Evolutionary conservation across 495 filamentous ascomycete species (phyloP), one percentile per base, ranked within the genome.

Genomic region (Talaromyces wortmannii): DNA sequence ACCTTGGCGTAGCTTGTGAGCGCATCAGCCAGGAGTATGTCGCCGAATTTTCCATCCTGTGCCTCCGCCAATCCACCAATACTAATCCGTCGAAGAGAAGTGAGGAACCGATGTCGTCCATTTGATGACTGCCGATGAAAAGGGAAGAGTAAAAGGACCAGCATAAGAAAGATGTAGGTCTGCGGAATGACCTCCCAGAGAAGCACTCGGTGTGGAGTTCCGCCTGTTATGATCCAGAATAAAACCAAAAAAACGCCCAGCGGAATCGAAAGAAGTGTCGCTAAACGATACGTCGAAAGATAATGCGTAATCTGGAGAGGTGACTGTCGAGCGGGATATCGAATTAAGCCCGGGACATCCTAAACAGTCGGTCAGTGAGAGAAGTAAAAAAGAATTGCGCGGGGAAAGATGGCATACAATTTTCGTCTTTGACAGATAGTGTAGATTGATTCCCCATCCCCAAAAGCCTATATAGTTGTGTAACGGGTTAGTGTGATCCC

Each of bases 1-100:
- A 96, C 84, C 61, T 91, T 95, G 45, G 94, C 86, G 67, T 97
- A 98, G 59, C 88, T 92, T 7, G 94, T 98, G 56, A 98, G 71
- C 33, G 87, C 92, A 78, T 98, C 94, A 7, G 94, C 91, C n/a
- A 97, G 78, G 43, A 98, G 73, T 53, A 97, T 86, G 64, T 98
- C 94, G 44, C 89, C 91, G 62, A 98, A 98, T 63, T 92, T 95
- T 40, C 89, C 89, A 72, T 91, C 84, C 50, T 87, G 81, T 6
- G 85, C 67, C 66, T 89, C 83, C 7, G 91, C 89, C n/a, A 96
- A 68, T 1, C 90, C 89, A 31, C 90, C 90, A 45, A 94, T 74
- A 58, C 77, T 79, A 45, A 96, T 81, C 31, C 90, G 86, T 53
- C 81, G 82, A 13, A 95, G 72, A 0, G 81, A 88, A 7, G 77